These are phyloP conservation scores for Dianthus caryophyllus DNA, from an alignment of 148 eudicot genomes.

Conservation along the genomic window DNA sequence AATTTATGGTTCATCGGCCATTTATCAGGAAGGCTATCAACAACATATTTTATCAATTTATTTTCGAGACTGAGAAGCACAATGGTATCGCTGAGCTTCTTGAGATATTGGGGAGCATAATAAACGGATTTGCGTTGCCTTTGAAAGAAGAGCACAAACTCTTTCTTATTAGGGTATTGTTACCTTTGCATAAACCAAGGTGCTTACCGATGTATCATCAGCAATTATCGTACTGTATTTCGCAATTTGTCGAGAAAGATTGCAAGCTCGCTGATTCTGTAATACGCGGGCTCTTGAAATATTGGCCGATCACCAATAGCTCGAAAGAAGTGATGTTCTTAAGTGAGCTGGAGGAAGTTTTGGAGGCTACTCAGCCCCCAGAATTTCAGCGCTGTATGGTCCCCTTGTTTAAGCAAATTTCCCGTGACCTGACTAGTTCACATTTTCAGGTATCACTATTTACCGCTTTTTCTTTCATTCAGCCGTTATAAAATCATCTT, in stretches of 20 bases:
- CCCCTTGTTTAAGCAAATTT: slow-evolving; percentile 58
- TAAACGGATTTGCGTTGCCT: slow-evolving; percentile 79
- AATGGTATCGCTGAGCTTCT: slow-evolving; percentile 76
- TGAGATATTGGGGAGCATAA: slow-evolving; percentile 70
- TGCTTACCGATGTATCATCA: slow-evolving; percentile 74
- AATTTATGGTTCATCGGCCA: slow-evolving; percentile 77
- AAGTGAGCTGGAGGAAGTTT: slow-evolving; percentile 67
- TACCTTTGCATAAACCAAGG: slow-evolving; percentile 75
- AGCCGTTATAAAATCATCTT: background rate
- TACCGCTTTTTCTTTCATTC: slow-evolving; percentile 2
- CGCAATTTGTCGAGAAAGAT: slow-evolving; percentile 81
- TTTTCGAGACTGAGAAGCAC: slow-evolving; percentile 64
- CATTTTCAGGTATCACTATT: slow-evolving; percentile 58
- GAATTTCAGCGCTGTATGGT: slow-evolving; percentile 72
- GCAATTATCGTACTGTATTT: slow-evolving; percentile 60
- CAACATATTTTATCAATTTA: slow-evolving; percentile 53
- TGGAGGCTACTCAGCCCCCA: slow-evolving; percentile 67
- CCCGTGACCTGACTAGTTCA: slow-evolving; percentile 58
- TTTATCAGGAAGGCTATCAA: slow-evolving; percentile 70
- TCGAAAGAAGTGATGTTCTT: slow-evolving; percentile 73
- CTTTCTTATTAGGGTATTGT: slow-evolving; percentile 54
- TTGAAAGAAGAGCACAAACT: slow-evolving; percentile 75
- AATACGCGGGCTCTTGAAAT: slow-evolving; percentile 64
- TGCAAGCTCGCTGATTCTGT: slow-evolving; percentile 73
- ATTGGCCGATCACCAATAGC: slow-evolving; percentile 76